Conservation (phyloP, 371 early-diverging fungal species). For the Mortierella sp. region DNA sequence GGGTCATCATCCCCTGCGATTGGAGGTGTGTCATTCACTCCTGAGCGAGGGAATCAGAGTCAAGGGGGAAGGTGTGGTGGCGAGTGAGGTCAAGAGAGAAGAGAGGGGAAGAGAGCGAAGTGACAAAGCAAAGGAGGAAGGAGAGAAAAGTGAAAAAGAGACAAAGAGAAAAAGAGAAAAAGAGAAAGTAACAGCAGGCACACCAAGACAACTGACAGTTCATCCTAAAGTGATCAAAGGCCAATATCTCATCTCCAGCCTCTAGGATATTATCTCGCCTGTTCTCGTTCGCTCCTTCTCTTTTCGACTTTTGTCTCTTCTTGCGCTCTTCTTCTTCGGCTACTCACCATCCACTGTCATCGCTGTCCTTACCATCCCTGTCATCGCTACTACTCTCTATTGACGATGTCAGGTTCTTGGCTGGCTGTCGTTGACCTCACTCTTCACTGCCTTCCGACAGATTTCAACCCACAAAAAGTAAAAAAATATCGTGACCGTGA, state of each 20-base stretch:
- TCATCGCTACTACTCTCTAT: too few species aligned
- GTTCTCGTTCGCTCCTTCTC: not conserved
- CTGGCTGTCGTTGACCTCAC: not conserved
- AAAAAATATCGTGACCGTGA: slow-evolving; percentile 4
- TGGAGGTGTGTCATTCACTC: not conserved
- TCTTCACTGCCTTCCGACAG: not conserved
- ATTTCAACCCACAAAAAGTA: not conserved
- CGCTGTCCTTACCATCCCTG: too few species aligned
- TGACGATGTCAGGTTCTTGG: too few species aligned
- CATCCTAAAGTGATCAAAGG: not conserved
- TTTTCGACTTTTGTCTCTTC: not conserved
- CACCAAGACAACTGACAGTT: not conserved
- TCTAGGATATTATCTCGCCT: not conserved
- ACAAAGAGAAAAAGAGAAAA: not conserved
- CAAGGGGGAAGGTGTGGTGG: not conserved
- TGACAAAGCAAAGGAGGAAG: not conserved
- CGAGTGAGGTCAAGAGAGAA: not conserved
- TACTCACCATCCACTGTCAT: not conserved
- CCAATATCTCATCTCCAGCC: not conserved
- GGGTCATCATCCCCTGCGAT: not conserved
- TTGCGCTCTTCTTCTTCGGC: not conserved
- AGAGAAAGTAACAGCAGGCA: not conserved
- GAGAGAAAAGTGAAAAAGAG: not conserved
- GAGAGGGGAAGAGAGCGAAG: not conserved
- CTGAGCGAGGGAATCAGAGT: not conserved